These are phyloP conservation scores for Cryptococcus sp. DNA, from an alignment of 1,284 basidiomycete species.

Conservation along the genomic window DNA sequence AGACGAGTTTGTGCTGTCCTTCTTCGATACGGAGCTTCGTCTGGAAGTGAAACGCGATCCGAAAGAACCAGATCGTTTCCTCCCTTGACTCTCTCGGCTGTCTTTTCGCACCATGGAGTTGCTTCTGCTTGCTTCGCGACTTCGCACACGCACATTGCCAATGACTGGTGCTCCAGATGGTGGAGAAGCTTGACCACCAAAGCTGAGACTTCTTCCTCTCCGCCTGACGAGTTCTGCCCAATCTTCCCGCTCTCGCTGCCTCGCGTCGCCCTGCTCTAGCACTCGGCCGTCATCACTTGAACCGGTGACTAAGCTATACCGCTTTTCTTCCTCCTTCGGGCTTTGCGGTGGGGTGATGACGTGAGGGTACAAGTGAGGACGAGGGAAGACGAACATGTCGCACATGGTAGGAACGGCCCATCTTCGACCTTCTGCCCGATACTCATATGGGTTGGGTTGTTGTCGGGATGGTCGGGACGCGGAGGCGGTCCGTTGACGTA, in stretches of 20 bases:
- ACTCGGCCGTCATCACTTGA: slow-evolving; percentile 12
- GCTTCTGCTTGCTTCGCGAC: slow-evolving; percentile 16
- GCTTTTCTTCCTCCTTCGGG: slow-evolving; percentile 19
- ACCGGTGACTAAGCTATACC: not conserved
- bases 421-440: slow-evolving; percentile 16
- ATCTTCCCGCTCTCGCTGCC: slow-evolving; percentile 32
- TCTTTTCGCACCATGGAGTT: slow-evolving; percentile 9
- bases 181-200: slow-evolving; percentile 18
- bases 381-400: slow-evolving; percentile 43
- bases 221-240: slow-evolving; percentile 29
- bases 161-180: slow-evolving; percentile 28
- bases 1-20: not conserved
- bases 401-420: slow-evolving; percentile 39
- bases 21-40: slow-evolving; percentile 1
- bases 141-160: slow-evolving; percentile 25
- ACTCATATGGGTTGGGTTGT: slow-evolving; percentile 6
- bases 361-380: slow-evolving; percentile 40
- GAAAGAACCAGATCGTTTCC: slow-evolving; percentile 18
- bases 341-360: slow-evolving; percentile 41
- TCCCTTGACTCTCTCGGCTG: slow-evolving; percentile 1
- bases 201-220: slow-evolving; percentile 30
- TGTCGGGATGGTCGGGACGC: slow-evolving; percentile 8
- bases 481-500: slow-evolving; percentile 22
- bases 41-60: slow-evolving; percentile 10
- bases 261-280: slow-evolving; percentile 18